Percentiles rank a stretch among this genome's conserved stretches.
Evolutionary conservation across 306 rosid species (phyloP).

Genomic region (Crotalaria pallida): DNA sequence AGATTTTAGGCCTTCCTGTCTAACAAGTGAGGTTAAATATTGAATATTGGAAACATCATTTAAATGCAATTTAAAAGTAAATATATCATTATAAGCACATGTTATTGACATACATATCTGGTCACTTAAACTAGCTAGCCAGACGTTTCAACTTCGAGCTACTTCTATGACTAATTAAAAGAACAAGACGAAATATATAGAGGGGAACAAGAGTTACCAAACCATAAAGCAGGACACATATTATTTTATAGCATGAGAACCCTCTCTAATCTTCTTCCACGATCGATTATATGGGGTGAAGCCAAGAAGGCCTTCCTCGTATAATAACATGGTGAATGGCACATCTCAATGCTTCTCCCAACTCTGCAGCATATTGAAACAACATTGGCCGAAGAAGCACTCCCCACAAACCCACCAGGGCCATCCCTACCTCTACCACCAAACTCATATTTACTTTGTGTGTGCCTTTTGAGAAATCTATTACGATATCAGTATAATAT

Average conservation of each 20-base stretch:
- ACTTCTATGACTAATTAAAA: neutral
- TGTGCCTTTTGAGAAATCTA: neutral
- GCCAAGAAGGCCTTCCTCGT: slow-evolving; percentile 8
- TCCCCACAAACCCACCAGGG: slow-evolving; percentile 38
- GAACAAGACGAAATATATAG: too few relatives aligned
- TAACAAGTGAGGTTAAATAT: too few relatives aligned
- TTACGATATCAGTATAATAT: too few relatives aligned
- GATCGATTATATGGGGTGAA: slow-evolving; percentile 6
- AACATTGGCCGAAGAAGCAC: slow-evolving; percentile 32
- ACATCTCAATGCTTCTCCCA: slow-evolving; percentile 8
- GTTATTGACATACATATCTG: too few relatives aligned
- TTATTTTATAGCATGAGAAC: neutral
- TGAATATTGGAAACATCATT: too few relatives aligned
- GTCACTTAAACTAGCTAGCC: neutral
- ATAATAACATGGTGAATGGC: neutral
- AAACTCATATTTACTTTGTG: slow-evolving; percentile 8
- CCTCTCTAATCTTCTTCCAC: neutral
- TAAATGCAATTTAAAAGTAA: too few relatives aligned
- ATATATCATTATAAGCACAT: too few relatives aligned
- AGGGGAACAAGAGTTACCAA: neutral
- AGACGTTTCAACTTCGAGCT: neutral
- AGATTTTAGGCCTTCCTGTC: too few relatives aligned
- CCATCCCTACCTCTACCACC: slow-evolving; percentile 24
- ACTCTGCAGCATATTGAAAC: slow-evolving; percentile 24
- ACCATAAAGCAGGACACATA: neutral